These are phyloP conservation scores for Jaltomata sinuosa DNA, from an alignment of 257 asterid species.

Conservation along the genomic window DNA sequence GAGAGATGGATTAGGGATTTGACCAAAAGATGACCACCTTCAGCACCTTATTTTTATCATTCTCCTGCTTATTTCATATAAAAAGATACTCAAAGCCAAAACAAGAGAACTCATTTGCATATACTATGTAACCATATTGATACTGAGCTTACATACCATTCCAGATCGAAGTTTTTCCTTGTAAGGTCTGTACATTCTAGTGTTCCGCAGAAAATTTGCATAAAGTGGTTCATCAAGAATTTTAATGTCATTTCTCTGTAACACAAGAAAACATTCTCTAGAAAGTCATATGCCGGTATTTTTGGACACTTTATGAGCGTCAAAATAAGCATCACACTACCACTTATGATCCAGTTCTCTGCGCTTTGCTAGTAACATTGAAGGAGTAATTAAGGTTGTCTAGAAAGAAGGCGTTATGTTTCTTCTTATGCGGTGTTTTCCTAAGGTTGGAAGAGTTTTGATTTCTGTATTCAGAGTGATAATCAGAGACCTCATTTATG, in stretches of 20 bases:
- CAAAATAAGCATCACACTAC: no score
- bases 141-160: slow-evolving; percentile 26
- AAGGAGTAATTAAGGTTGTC: no score
- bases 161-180: slow-evolving; percentile 43
- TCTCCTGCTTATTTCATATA: slow-evolving; percentile 25
- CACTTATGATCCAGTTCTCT: no score
- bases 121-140: neutral
- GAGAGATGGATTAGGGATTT: no score
- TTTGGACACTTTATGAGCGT: no score
- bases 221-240: slow-evolving; percentile 82
- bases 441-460: no score
- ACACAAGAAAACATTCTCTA: neutral
- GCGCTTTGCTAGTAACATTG: no score
- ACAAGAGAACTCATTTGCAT: neutral
- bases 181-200: slow-evolving; percentile 61
- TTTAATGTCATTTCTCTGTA: slow-evolving; percentile 72
- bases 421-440: no score
- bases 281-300: neutral
- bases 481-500: no score
- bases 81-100: neutral
- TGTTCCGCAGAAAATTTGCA: slow-evolving; percentile 45
- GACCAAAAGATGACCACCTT: slow-evolving; percentile 43
- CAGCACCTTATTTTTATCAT: slow-evolving; percentile 65
- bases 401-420: no score
- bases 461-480: no score